phyloP scores from a whole-genome alignment of 2,329 filamentous ascomycete species.

The Fusarium sp. region DNA sequence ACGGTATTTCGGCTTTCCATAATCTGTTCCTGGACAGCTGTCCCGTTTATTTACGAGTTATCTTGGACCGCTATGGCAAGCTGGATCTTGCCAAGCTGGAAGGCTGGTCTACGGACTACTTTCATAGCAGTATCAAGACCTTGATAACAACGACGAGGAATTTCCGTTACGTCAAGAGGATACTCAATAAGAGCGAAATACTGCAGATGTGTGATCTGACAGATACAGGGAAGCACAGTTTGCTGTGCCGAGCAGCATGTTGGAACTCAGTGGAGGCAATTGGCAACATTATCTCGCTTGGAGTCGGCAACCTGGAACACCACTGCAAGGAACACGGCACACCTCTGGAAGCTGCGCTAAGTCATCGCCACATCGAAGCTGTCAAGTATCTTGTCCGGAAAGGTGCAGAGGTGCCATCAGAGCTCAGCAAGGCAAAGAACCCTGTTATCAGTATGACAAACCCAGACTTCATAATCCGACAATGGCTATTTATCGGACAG shows the following conservation, averaged over 20 bases:
- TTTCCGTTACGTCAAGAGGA: not conserved
- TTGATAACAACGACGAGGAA: accelerated
- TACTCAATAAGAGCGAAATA: not conserved
- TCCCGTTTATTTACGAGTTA: not conserved
- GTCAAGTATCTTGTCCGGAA: not conserved
- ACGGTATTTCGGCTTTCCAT: not conserved
- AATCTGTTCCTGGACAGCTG: not conserved
- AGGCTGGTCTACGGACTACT: not conserved
- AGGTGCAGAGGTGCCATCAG: not conserved
- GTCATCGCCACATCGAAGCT: not conserved
- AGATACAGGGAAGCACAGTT: not conserved
- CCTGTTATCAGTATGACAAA: accelerated
- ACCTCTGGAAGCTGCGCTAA: not conserved
- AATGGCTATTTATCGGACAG: not conserved
- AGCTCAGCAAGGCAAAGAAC: not conserved
- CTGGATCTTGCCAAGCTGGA: not conserved
- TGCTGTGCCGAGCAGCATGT: not conserved
- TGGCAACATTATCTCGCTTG: not conserved
- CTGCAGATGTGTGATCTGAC: not conserved
- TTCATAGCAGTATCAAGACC: accelerated
- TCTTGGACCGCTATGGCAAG: accelerated
- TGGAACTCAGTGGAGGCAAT: not conserved
- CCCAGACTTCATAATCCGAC: not conserved
- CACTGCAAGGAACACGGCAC: not conserved
- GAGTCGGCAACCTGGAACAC: not conserved